Evolutionary conservation across 345 rosid genomes (phyloP).

Genomic region (Populus tremula): DNA sequence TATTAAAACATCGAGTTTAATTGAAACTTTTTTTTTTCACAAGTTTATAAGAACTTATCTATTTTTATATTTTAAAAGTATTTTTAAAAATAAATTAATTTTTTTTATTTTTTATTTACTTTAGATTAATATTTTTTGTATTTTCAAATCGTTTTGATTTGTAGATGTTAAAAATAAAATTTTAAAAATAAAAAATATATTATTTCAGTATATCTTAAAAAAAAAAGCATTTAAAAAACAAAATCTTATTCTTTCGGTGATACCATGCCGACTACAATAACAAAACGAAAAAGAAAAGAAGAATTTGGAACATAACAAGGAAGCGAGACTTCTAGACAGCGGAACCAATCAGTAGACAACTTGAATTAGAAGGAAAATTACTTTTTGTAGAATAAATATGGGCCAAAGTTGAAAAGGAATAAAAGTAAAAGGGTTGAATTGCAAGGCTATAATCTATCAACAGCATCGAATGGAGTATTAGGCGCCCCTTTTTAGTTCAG

Average conservation of each 20-base stretch:
- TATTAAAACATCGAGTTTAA: no score
- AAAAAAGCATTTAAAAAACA: no score
- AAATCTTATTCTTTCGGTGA: no score
- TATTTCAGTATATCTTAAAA: no score
- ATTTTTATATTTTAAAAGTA: no score
- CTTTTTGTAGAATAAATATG: conserved; percentile 6
- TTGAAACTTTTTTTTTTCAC: no score
- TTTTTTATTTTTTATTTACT: no score
- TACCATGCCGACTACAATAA: neutral
- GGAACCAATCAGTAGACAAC: neutral
- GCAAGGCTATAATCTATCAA: neutral
- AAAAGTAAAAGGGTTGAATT: neutral
- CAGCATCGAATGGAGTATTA: neutral
- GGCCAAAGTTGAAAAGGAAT: neutral
- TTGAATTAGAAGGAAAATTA: neutral
- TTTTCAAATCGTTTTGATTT: no score
- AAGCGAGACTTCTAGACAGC: neutral
- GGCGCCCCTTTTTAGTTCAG: neutral
- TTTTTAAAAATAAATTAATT: no score
- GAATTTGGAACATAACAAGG: neutral
- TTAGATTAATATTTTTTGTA: no score
- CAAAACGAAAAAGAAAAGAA: neutral
- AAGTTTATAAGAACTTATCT: no score
- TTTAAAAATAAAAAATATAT: no score
- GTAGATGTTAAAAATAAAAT: accelerated